Evolutionary conservation across 495 filamentous ascomycete species (phyloP), one percentile per base, ranked within the genome.

Genomic region (Cudoniella acicularis): DNA sequence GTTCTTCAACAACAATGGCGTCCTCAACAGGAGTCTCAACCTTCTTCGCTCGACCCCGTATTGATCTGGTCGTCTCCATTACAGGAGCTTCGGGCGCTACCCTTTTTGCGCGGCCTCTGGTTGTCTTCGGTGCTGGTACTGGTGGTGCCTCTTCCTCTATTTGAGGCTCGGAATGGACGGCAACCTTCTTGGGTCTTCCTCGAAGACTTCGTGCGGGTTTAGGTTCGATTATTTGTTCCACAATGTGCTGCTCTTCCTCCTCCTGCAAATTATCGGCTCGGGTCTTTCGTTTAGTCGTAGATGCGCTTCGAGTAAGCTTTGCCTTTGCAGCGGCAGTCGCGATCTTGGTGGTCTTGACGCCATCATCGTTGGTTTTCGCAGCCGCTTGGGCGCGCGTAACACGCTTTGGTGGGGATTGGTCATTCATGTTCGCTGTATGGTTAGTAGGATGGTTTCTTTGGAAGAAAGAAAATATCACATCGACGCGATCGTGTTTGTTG

Each of bases 341-440:
- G 66, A 61, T 65, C 57, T 61, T 70, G 61, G 41, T 67, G 21
- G 56, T 61, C 49, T 64, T 72, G 60, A 61, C 66, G 45, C 43
- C 65, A 42, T 64, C 64, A 61, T 69, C 72, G 40, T 61, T 60
- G 23, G 48, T 63, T 61, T 76, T 78, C 48, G 75, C 77, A 52
- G 82, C 79, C 52, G 78, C 80, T 60, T 82, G 73, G 47, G 82
- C 79, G 59, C 83, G 77, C 53, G 83, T 86, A 57, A 83, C 75
- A 52, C 83, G 79, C 65, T 84, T 83, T 25, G 81, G 82, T 57
- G 75, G 80, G 25, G 75, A 79, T 66, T 76, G 75, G 57, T 76
- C 72, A 52, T 73, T 73, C 73, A 77, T 77, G 50, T 30, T 68
- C 47, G 49, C 43, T 45, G 36, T 21, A n/a, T 17, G 49, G 23